Percentiles rank a stretch among this genome's conserved stretches.
Evolutionary conservation across 2,329 filamentous ascomycete genomes (phyloP).

Genomic region (Arthroderma uncinatum): DNA sequence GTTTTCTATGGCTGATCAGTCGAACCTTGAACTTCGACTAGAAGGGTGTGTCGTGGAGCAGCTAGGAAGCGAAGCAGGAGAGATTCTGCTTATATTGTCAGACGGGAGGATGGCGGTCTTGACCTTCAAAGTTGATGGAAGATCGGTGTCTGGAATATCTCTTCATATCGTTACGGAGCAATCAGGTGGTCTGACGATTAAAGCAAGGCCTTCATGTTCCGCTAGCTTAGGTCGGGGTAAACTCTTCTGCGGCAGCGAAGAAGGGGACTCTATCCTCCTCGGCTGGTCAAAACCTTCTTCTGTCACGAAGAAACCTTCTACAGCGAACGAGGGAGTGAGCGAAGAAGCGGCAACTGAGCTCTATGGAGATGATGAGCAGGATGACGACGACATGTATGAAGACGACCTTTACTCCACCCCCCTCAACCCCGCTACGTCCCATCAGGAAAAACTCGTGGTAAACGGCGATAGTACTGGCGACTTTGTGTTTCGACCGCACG

Average conservation of each 20-base stretch:
- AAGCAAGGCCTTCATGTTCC: slow-evolving; percentile 55
- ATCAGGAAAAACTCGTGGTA: slow-evolving; percentile 16
- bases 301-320: slow-evolving; percentile 49
- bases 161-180: slow-evolving; percentile 54
- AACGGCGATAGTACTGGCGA: slow-evolving; percentile 35
- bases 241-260: slow-evolving; percentile 78
- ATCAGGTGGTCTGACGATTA: slow-evolving; percentile 52
- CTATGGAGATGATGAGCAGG: slow-evolving; percentile 46
- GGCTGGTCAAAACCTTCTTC: slow-evolving; percentile 62
- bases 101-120: slow-evolving; percentile 65
- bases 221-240: slow-evolving; percentile 55
- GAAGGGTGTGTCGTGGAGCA: slow-evolving; percentile 72
- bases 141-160: slow-evolving; percentile 79
- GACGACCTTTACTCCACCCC: slow-evolving; percentile 39
- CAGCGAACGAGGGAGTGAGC: slow-evolving; percentile 26
- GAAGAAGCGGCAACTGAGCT: slow-evolving; percentile 31
- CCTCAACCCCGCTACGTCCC: slow-evolving; percentile 14
- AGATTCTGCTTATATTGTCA: slow-evolving; percentile 70
- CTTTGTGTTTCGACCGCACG: slow-evolving; percentile 64
- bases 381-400: slow-evolving; percentile 50
- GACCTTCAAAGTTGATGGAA: slow-evolving; percentile 75
- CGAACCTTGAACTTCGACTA: slow-evolving; percentile 63
- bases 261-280: slow-evolving; percentile 67
- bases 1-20: slow-evolving; percentile 79
- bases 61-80: slow-evolving; percentile 63